Base-by-base conservation (phyloP, 2,329 filamentous ascomycete species). In the Chaetomium olivaceum region DNA sequence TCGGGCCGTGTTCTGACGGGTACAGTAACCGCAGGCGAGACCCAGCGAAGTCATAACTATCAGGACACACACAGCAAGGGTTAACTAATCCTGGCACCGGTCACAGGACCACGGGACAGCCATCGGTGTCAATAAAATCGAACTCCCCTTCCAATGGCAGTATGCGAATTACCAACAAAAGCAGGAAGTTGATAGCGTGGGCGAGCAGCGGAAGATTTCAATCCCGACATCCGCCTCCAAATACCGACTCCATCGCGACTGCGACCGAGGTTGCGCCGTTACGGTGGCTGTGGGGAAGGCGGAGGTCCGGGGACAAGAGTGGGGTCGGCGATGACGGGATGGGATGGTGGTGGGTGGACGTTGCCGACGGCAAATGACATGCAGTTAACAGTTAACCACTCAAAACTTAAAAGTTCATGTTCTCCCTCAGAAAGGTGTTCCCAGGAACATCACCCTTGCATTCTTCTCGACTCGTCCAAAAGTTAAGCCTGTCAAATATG, bases 311-410 rank as follows among this genome's bases (percentile, higher is more conserved):
- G 31, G 1, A 16, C 55, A 25, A 8, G 27, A 63, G 66, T 63
- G 66, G 68, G 59, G 52, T 60, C 36, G 33, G 50, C 14, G 43
- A 66, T 66, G 68, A 65, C 66, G 57, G 59, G 63, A 66, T 63
- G 59, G n/a, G n/a, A n/a, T n/a, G n/a, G n/a, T n/a, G n/a, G n/a
- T n/a, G n/a, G n/a, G 25, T 25, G 55, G 39, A 19, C 62, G 50
- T 55, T 63, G 16, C 54, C 52, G 58, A 12, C 31, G 51, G 52
- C 12, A 61, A 61, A 54, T 29, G 43, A 19, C 27, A 56, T 56
- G 33, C n/a, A 29, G n/a, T n/a, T n/a, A n/a, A n/a, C n/a, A 48
- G 16, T 14, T 11, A 39, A 16, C 5, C 27, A 5, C n/a, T 31
- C 23, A 23, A 48, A 23, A 48, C 1, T n/a, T 8, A 48, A 23